Conservation (phyloP, 2,329 filamentous ascomycete species). For the Fusarium virguliforme region DNA sequence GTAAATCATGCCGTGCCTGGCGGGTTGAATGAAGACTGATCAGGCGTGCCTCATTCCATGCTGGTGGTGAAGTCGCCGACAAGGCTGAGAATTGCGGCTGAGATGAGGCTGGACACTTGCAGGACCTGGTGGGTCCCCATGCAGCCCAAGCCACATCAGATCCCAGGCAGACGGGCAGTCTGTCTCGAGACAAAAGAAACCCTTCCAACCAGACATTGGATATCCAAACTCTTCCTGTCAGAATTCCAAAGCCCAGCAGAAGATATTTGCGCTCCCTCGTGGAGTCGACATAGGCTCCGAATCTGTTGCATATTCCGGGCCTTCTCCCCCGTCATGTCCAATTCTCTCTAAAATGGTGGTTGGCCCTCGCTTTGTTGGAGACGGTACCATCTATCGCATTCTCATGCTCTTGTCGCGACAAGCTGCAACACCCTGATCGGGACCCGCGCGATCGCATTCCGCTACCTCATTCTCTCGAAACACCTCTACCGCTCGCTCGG, state of each 20-base stretch:
- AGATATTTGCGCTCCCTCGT: conserved; percentile 1
- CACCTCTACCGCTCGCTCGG: neutral
- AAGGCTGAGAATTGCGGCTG: conserved; percentile 17
- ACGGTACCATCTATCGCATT: conserved; percentile 27
- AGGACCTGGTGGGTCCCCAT: conserved; percentile 4
- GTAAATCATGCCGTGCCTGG: conserved; percentile 11
- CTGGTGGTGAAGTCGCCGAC: neutral
- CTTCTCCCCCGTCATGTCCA: conserved; percentile 30
- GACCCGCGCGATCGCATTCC: conserved; percentile 5
- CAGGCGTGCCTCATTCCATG: neutral
- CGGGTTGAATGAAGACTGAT: conserved; percentile 8
- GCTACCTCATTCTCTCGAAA: neutral
- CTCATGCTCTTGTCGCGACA: conserved; percentile 15
- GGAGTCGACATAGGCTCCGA: neutral
- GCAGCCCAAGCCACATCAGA: conserved; percentile 17
- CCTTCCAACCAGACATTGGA: conserved; percentile 3
- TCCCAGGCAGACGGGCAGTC: neutral
- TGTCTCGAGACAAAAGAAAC: conserved; percentile 18
- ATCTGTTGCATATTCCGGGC: conserved; percentile 2
- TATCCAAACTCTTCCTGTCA: neutral
- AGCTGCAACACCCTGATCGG: neutral
- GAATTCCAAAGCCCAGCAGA: neutral
- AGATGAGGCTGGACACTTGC: conserved; percentile 9
- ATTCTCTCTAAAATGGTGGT: conserved; percentile 40
- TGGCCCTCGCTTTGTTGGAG: conserved; percentile 34